A percentile compares a stretch with the other conserved stretches of the same genome.
These are phyloP conservation scores for Dothideomycetes sp. DNA, from an alignment of 2,329 filamentous ascomycete genomes.

Conservation along the genomic window DNA sequence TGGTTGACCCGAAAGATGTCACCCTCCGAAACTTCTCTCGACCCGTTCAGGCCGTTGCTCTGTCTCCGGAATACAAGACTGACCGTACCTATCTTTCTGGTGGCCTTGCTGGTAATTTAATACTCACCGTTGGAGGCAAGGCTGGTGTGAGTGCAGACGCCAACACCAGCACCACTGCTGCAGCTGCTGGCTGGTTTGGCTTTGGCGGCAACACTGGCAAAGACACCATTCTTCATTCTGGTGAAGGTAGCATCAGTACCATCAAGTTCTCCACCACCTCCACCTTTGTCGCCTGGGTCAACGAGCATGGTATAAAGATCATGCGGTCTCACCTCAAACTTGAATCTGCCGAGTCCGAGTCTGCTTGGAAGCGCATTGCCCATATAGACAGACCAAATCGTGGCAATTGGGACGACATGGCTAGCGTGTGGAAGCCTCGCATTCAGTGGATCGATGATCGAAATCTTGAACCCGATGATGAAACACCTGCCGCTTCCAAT, in stretches of 20 bases:
- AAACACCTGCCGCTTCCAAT: constrained; percentile 29
- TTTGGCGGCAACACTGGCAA: constrained; percentile 67
- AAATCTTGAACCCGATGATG: constrained; percentile 62
- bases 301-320: constrained; percentile 94
- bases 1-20: constrained; percentile 82
- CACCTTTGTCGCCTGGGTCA: constrained; percentile 88
- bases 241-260: constrained; percentile 79
- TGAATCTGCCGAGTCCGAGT: constrained; percentile 63
- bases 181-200: constrained; percentile 76
- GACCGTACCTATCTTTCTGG: constrained; percentile 86
- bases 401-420: constrained; percentile 91
- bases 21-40: constrained; percentile 86
- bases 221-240: constrained; percentile 79
- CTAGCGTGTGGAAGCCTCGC: constrained; percentile 83
- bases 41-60: constrained; percentile 78
- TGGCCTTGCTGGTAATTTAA: constrained; percentile 74
- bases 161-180: constrained; percentile 74
- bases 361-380: constrained; percentile 88
- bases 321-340: constrained; percentile 84
- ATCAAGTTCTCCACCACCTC: constrained; percentile 94
- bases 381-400: constrained; percentile 83
- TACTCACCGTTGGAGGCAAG: constrained; percentile 73
- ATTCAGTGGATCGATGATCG: constrained; percentile 89
- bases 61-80: constrained; percentile 90
- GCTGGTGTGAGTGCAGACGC: constrained; percentile 70